These are phyloP conservation scores for Podochytrium sp. DNA, from an alignment of 192 early-diverging fungal genomes.

Conservation along the genomic window DNA sequence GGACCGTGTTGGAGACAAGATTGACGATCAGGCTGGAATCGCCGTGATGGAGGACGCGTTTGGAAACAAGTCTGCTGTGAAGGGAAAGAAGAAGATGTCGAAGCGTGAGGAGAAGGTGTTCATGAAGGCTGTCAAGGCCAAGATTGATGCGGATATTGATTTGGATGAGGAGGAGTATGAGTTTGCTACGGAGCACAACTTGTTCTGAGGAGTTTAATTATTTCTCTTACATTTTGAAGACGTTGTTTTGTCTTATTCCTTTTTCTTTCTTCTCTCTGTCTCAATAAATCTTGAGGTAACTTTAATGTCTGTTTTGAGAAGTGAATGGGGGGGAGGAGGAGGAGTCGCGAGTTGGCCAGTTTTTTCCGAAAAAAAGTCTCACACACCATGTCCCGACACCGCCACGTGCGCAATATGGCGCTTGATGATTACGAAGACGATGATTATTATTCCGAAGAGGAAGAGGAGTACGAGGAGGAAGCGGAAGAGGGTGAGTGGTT, in stretches of 20 bases:
- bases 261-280: slow-evolving; percentile 4
- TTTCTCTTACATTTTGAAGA: neutral
- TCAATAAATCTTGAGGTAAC: neutral
- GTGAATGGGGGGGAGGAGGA: neutral
- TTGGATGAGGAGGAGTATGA: slow-evolving; percentile 49
- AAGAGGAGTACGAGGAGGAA: slow-evolving; percentile 34
- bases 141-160: slow-evolving; percentile 42
- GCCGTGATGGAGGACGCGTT: slow-evolving; percentile 64
- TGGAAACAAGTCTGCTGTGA: slow-evolving; percentile 76
- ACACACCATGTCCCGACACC: slow-evolving; percentile 51
- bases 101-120: slow-evolving; percentile 49
- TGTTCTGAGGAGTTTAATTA: slow-evolving; percentile 18
- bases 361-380: neutral
- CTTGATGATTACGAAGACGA: slow-evolving; percentile 43
- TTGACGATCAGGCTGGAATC: slow-evolving; percentile 51
- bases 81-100: slow-evolving; percentile 64
- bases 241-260: neutral
- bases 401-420: slow-evolving; percentile 52
- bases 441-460: slow-evolving; percentile 56
- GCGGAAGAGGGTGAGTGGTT: slow-evolving; percentile 1
- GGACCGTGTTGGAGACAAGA: slow-evolving; percentile 45
- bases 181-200: slow-evolving; percentile 33
- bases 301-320: neutral
- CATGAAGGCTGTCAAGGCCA: slow-evolving; percentile 53
- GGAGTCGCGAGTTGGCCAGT: neutral